A percentile compares a stretch with the other conserved stretches of the same genome.
Conservation (phyloP, 1,284 basidiomycete genomes). For the Ustilago loliicola region DNA sequence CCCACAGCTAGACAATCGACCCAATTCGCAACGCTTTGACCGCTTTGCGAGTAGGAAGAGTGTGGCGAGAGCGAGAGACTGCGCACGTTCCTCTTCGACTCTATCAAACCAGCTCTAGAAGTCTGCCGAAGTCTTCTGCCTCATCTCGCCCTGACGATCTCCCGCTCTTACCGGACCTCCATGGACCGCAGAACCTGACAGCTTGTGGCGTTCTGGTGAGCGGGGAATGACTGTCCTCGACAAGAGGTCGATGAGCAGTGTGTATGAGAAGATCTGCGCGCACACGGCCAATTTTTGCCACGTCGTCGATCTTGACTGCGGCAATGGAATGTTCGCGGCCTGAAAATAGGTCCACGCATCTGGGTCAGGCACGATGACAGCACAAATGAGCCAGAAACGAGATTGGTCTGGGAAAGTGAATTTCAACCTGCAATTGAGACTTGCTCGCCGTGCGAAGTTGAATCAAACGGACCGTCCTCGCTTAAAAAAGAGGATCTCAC, state of each 20-base stretch:
- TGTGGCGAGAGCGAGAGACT: not conserved
- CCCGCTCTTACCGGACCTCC: not conserved
- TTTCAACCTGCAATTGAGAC: no score
- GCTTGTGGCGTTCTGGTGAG: not conserved
- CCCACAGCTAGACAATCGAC: not conserved
- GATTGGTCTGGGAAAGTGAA: no score
- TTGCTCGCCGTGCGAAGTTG: no score
- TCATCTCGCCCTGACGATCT: not conserved
- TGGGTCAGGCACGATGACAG: not conserved
- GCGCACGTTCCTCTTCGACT: conserved; percentile 21
- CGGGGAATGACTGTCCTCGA: not conserved
- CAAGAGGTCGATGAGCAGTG: not conserved
- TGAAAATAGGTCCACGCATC: not conserved
- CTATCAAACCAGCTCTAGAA: not conserved
- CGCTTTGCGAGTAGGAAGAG: not conserved
- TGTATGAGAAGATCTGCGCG: not conserved
- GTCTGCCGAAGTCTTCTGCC: not conserved
- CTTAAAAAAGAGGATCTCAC: not conserved
- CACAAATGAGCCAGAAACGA: not conserved
- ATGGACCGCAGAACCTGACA: not conserved
- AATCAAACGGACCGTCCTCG: not conserved
- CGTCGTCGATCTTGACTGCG: conserved; percentile 3
- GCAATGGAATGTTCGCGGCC: not conserved
- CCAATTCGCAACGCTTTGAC: not conserved
- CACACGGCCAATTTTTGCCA: not conserved